A percentile compares a stretch with the other conserved stretches of the same genome.
Conservation (phyloP, 805 yeast species). For the Candida sithepensis region DNA sequence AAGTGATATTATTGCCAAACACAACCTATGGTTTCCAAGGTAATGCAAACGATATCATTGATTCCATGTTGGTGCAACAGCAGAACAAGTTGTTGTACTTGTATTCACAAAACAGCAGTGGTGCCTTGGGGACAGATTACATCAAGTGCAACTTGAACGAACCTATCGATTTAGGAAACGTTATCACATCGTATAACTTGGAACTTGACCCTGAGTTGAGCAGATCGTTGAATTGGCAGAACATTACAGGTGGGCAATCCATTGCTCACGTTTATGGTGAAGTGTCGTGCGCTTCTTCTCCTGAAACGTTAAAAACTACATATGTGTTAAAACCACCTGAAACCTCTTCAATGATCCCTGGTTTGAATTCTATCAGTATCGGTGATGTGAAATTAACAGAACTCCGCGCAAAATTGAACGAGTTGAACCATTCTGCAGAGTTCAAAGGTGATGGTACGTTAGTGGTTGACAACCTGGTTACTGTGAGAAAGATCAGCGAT, state of each 20-base stretch:
- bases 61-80: conserved; percentile 19
- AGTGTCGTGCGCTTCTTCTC: conserved; percentile 25
- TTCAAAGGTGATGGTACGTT: conserved; percentile 91
- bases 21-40: conserved; percentile 22
- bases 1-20: conserved; percentile 47
- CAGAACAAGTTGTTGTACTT: conserved; percentile 12
- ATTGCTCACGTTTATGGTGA: conserved; percentile 82
- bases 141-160: conserved; percentile 35
- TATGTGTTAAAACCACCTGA: conserved; percentile 13
- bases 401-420: conserved; percentile 57
- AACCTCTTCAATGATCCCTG: conserved; percentile 13
- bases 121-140: conserved; percentile 24
- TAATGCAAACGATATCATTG: conserved; percentile 18
- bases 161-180: conserved; percentile 47
- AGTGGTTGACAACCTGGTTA: conserved; percentile 75
- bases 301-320: conserved; percentile 10
- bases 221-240: conserved; percentile 74
- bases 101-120: conserved; percentile 14
- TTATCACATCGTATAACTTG: conserved; percentile 54
- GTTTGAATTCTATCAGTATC: conserved; percentile 44
- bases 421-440: conserved; percentile 69
- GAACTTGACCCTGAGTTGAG: conserved; percentile 63
- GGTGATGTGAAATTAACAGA: conserved; percentile 89
- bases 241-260: conserved; percentile 71
- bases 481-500: conserved; percentile 72